These are phyloP conservation scores for Nicotiana benthamiana DNA, from an alignment of 257 asterid species.

Conservation along the genomic window DNA sequence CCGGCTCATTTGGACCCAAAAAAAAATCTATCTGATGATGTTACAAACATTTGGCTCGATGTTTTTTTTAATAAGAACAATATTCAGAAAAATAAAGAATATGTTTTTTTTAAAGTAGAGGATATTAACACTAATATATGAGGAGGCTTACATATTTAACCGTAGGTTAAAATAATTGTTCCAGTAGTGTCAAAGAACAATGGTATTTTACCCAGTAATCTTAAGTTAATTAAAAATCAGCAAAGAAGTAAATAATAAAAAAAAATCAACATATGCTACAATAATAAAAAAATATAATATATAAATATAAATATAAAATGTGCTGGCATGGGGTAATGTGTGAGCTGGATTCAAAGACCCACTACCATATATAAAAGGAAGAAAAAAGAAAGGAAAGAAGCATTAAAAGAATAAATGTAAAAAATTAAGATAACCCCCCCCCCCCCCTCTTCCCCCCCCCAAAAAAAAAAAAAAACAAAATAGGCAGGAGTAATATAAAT, in stretches of 20 bases:
- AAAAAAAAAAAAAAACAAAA: too few species aligned
- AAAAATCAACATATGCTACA: neutral
- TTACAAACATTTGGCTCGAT: neutral
- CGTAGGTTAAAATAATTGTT: neutral
- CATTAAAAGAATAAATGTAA: neutral
- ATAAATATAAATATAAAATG: too few species aligned
- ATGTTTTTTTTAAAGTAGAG: neutral
- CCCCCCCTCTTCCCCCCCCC: too few species aligned
- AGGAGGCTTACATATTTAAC: too few species aligned
- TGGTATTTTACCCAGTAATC: neutral
- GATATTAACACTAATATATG: neutral
- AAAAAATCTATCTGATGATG: too few species aligned
- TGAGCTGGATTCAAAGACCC: constrained; percentile 21
- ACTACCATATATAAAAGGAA: too few species aligned
- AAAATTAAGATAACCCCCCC: neutral
- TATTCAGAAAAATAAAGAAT: neutral
- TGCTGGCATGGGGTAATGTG: constrained; percentile 11
- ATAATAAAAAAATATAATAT: too few species aligned
- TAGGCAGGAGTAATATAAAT: constrained; percentile 1
- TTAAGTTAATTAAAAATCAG: neutral
- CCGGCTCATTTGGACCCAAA: too few species aligned
- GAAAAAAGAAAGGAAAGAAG: neutral
- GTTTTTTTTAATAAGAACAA: neutral
- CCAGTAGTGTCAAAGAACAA: neutral
- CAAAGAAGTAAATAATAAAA: neutral